Base-by-base conservation (phyloP, 192 early-diverging fungal species). In the Coemansia sp. region DNA sequence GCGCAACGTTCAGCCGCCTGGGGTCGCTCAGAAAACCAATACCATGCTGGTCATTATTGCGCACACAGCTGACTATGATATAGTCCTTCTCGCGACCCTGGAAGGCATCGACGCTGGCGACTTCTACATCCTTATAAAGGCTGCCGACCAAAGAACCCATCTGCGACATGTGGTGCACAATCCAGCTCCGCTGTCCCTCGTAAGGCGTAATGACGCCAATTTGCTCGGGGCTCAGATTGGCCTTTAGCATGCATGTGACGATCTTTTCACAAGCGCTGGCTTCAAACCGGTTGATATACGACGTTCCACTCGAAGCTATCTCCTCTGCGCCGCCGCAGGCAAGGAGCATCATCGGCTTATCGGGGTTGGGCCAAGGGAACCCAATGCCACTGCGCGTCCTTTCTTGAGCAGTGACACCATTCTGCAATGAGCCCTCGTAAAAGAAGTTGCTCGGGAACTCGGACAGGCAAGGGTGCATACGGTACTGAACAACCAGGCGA, bases 391-490 rank as follows among this genome's bases (percentile, higher is more conserved):
- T 90, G 34, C 96, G 88, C 33, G 93, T 77, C 66, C 98, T 92
- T 70, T 99, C 96, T 49, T 88, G 89, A 2, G 91, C 88, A 0
- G 97, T 96, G 39, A 99, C 94, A 59, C 98, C 98, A 66, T 99
- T 98, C 77, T 97, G 94, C 35, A 98, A 85, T 20, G 94, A 93
- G 15, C 98, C 98, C 77, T 99, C 98, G 72, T 99, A 99, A 69
- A 99, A 98, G 92, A 97, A 96, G 76, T 99, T 99, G 69, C 93
- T 95, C 2, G 98, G 95, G 71, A 98, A 99, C 83, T 95, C 97
- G 12, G 98, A 98, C 26, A 99, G 80, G 68, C 96, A 96, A 36
- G 98, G 98, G 67, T 99, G 98, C 98, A 98, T 98, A 71, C 98
- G 94, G 69, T 99, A 99, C 78, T 99, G 98, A 5, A 99, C 96